phyloP scores from a whole-genome alignment of 106 monocot genomes.

The Dendrobium officinale region DNA sequence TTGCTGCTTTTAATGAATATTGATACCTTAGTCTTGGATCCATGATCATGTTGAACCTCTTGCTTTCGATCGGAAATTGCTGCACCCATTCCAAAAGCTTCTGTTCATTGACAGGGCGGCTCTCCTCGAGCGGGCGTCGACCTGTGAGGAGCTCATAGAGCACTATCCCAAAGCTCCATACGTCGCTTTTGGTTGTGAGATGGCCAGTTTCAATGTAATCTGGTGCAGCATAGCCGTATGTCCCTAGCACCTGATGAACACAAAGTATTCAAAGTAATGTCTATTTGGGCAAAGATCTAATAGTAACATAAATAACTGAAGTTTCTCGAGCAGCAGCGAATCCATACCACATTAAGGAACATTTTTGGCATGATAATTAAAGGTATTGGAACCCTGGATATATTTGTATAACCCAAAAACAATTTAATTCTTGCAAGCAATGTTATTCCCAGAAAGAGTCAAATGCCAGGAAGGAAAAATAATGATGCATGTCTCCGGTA shows the following conservation, averaged over 20 bases:
- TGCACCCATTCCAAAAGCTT: constrained; percentile 23
- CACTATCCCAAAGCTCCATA: constrained; percentile 27
- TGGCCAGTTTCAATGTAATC: constrained; percentile 27
- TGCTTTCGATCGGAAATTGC: constrained; percentile 17
- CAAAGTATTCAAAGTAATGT: neutral
- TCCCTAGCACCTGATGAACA: constrained; percentile 19
- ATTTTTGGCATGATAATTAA: neutral
- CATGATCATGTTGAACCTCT: constrained; percentile 30
- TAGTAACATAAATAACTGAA: neutral
- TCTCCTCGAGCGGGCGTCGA: constrained; percentile 11
- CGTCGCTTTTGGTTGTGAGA: constrained; percentile 17
- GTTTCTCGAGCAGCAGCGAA: no score
- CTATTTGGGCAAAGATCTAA: neutral
- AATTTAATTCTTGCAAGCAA: neutral
- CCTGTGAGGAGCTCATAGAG: constrained; percentile 27
- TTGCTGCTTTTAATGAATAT: constrained; percentile 17
- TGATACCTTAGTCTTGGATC: constrained; percentile 20
- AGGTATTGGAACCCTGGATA: no score
- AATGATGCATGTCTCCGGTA: neutral
- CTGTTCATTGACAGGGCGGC: constrained; percentile 11
- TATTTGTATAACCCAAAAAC: neutral
- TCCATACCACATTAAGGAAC: neutral
- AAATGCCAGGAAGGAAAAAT: no score
- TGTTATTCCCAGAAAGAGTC: no score
- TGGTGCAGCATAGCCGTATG: constrained; percentile 19